These are phyloP conservation scores for Saccharomyces hybrid DNA, from an alignment of 1,139 yeast genomes.

Conservation along the genomic window DNA sequence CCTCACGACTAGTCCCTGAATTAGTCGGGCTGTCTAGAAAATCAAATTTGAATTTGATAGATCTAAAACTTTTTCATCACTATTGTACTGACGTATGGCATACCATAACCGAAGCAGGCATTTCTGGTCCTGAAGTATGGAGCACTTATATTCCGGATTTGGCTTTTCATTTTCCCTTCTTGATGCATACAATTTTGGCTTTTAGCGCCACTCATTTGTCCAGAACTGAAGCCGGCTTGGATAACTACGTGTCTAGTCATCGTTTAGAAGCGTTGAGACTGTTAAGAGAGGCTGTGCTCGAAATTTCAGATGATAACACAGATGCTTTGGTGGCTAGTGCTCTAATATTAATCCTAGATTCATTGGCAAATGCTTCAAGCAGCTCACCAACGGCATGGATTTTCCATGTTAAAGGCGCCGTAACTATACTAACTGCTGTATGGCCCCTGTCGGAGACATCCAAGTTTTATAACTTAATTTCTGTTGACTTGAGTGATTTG, in stretches of 20 bases:
- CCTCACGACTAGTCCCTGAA: not conserved
- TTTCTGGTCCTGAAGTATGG: slow-evolving; percentile 83
- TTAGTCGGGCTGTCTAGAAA: slow-evolving; percentile 16
- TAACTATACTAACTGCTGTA: slow-evolving; percentile 90
- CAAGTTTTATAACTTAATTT: slow-evolving; percentile 62
- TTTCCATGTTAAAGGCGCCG: slow-evolving; percentile 94
- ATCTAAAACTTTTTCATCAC: slow-evolving; percentile 75
- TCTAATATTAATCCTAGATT: slow-evolving; percentile 79
- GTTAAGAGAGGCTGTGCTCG: slow-evolving; percentile 74
- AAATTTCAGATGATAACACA: slow-evolving; percentile 74
- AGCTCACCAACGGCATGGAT: slow-evolving; percentile 94
- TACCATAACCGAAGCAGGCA: slow-evolving; percentile 85
- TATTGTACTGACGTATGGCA: slow-evolving; percentile 78
- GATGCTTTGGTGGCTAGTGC: slow-evolving; percentile 93
- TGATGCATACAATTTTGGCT: slow-evolving; percentile 86
- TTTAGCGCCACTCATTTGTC: slow-evolving; percentile 88
- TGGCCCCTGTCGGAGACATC: slow-evolving; percentile 86
- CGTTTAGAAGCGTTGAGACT: slow-evolving; percentile 78
- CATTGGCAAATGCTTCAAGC: slow-evolving; percentile 70
- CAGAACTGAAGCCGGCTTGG: slow-evolving; percentile 66
- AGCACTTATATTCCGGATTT: slow-evolving; percentile 75
- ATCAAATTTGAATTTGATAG: slow-evolving; percentile 56
- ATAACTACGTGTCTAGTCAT: slow-evolving; percentile 77
- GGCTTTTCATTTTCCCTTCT: slow-evolving; percentile 80
- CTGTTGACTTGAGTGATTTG: slow-evolving; percentile 67